Conservation (phyloP, 2,329 filamentous ascomycete species). For the Neofusicoccum ribis region DNA sequence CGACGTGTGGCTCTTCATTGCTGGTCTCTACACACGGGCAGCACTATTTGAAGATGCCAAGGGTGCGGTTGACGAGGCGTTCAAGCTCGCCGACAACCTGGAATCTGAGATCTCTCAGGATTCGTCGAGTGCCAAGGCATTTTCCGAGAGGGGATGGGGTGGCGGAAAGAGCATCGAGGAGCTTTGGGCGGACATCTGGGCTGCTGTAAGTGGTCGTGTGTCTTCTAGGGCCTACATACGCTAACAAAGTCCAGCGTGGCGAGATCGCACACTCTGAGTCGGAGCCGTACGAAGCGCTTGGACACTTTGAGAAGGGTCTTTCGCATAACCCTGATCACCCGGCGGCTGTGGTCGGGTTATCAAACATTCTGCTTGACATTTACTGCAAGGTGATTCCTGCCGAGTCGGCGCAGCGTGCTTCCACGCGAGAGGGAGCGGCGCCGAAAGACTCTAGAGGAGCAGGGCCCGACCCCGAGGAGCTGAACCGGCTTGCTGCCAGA, state of each 20-base stretch:
- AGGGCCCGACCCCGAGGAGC: slow-evolving; percentile 58
- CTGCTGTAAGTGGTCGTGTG: slow-evolving; percentile 62
- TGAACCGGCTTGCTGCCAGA: slow-evolving; percentile 83
- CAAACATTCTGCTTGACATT: slow-evolving; percentile 82
- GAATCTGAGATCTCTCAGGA: slow-evolving; percentile 67
- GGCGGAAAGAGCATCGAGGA: slow-evolving; percentile 79
- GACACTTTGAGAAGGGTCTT: slow-evolving; percentile 79
- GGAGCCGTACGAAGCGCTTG: slow-evolving; percentile 67
- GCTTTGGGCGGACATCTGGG: slow-evolving; percentile 78
- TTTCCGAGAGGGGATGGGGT: slow-evolving; percentile 72
- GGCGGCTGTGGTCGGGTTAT: slow-evolving; percentile 75
- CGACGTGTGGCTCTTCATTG: slow-evolving; percentile 87
- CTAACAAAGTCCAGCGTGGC: slow-evolving; percentile 58
- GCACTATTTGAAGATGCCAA: slow-evolving; percentile 76
- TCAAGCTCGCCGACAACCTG: slow-evolving; percentile 69
- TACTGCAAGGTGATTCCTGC: slow-evolving; percentile 66
- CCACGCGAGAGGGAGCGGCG: background rate
- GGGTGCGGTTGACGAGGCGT: slow-evolving; percentile 78
- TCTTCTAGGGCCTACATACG: background rate
- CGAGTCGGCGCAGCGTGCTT: slow-evolving; percentile 48
- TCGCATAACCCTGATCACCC: slow-evolving; percentile 78
- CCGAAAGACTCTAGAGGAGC: background rate
- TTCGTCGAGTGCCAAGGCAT: slow-evolving; percentile 61
- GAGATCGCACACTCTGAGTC: slow-evolving; percentile 64
- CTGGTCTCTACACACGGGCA: slow-evolving; percentile 82